Conservation (phyloP, 768 basidiomycete species). For the Gymnopilus dilepis region DNA sequence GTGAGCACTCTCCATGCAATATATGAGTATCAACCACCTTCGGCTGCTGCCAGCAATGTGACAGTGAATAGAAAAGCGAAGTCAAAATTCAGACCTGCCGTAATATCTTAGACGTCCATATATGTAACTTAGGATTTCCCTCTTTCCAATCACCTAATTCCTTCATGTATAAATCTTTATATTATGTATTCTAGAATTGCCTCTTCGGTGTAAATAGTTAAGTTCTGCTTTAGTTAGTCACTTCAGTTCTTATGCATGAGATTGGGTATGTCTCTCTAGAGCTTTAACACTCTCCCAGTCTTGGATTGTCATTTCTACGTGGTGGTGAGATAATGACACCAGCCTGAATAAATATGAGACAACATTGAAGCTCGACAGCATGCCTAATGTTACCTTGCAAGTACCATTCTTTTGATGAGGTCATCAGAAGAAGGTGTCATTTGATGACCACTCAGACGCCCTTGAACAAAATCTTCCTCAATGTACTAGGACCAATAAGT, state of each 20-base stretch:
- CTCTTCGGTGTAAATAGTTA: constrained; percentile 11
- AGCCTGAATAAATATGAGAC: constrained; percentile 46
- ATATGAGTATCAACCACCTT: constrained; percentile 37
- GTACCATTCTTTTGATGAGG: constrained; percentile 67
- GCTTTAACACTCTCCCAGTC: constrained; percentile 69
- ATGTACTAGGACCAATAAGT: constrained; percentile 55
- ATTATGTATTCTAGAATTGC: constrained; percentile 2
- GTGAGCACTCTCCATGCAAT: constrained; percentile 33
- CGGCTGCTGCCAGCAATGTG: constrained; percentile 13
- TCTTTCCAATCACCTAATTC: constrained; percentile 6
- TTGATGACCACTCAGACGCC: constrained; percentile 32
- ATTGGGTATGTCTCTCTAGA: constrained; percentile 56
- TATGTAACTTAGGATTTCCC: background rate
- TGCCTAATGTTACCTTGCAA: constrained; percentile 61
- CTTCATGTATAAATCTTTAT: constrained; percentile 8
- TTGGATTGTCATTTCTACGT: constrained; percentile 56
- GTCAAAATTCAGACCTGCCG: constrained; percentile 37
- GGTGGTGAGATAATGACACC: constrained; percentile 64
- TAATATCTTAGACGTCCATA: background rate
- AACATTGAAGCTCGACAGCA: no score
- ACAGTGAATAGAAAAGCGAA: constrained; percentile 18
- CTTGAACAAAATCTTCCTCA: constrained; percentile 73
- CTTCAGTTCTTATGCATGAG: constrained; percentile 21
- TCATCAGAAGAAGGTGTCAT: constrained; percentile 55
- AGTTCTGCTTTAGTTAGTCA: constrained; percentile 6